Base-by-base conservation (phyloP, 768 basidiomycete genomes). In the Mycena leptocephala region DNA sequence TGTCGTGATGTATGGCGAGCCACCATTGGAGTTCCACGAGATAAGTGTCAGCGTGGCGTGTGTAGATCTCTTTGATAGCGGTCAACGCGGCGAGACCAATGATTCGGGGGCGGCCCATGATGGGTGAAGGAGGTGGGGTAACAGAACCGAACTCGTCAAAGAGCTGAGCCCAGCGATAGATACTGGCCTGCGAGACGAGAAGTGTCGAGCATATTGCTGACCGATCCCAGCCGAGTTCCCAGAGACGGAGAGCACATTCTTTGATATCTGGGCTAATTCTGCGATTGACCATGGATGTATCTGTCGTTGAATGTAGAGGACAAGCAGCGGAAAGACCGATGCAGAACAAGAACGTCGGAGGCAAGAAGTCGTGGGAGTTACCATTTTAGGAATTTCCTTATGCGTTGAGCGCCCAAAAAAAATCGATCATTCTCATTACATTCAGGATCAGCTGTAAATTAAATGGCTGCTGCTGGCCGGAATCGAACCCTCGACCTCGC, bases 191-290 rank as follows among this genome's bases (percentile, higher is more conserved):
- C 2, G 72, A 74, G 20, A 74, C 64, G 26, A 43, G 63, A 3
- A 74, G 43, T 9, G 53, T 56, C 16, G 73, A 69, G 61, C 53
- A 35, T 32, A 69, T 74, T 2, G 39, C 41, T 26, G 4, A 2
- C 1, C 51, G 5, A 20, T 67, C 66, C 80, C 81, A 84, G 1
- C 83, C 80, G 41, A 73, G 62, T n/a, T 80, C 63, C 75, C 78
- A 82, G 1, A 84, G 79, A 2, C 61, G 16, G n/a, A 85, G 72
- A 18, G 79, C 79, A 26, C 78, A 78, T 39, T 83, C 80, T 70
- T 85, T 83, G 58, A 83, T 46, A 33, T 83, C 81, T 16, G 64
- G 11, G 51, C 81, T 81, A 59, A 84, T 83, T n/a, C 69, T 66
- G 26, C 74, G 62, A 61, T 82, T 78, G 30, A 74, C 79, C 80